phyloP scores from a whole-genome alignment of 2,329 filamentous ascomycete genomes.

The Aspergillus quadricinctus region DNA sequence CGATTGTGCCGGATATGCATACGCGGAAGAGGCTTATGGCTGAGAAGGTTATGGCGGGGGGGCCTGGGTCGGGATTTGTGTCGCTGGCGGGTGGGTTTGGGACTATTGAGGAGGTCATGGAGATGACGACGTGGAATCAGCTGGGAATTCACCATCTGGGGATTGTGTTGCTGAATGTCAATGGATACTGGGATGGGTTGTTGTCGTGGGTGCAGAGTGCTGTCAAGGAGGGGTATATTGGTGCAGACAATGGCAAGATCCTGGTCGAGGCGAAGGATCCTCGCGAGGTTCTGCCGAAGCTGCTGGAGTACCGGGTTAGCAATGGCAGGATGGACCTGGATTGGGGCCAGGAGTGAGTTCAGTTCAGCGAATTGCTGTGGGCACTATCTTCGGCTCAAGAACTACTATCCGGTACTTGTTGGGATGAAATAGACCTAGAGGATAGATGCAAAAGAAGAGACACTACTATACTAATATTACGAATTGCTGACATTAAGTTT shows the following conservation, averaged over 20 bases:
- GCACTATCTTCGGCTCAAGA: neutral
- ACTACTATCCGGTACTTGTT: neutral
- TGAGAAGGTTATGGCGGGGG: conserved; percentile 74
- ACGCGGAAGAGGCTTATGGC: conserved; percentile 94
- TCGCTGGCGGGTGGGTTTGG: conserved; percentile 87
- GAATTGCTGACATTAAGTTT: neutral
- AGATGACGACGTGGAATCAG: conserved; percentile 93
- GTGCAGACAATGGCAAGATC: conserved; percentile 65
- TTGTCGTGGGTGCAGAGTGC: conserved; percentile 75
- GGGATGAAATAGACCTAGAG: neutral
- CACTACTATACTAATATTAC: neutral
- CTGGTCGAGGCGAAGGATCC: conserved; percentile 70
- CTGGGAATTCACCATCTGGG: conserved; percentile 81
- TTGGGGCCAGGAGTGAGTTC: conserved; percentile 64
- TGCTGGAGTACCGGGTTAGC: conserved; percentile 72
- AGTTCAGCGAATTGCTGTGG: neutral
- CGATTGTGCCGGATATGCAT: conserved; percentile 93
- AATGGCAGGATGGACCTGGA: conserved; percentile 72
- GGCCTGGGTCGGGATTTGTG: conserved; percentile 81
- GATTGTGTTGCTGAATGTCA: conserved; percentile 78
- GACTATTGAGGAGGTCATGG: conserved; percentile 93
- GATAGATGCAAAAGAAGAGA: neutral
- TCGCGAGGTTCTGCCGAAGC: conserved; percentile 64
- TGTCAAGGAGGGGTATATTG: conserved; percentile 73
- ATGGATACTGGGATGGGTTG: conserved; percentile 88